A percentile compares a stretch with the other conserved stretches of the same genome.
Evolutionary conservation across 345 rosid genomes (phyloP).

Genomic region (Adansonia digitata): DNA sequence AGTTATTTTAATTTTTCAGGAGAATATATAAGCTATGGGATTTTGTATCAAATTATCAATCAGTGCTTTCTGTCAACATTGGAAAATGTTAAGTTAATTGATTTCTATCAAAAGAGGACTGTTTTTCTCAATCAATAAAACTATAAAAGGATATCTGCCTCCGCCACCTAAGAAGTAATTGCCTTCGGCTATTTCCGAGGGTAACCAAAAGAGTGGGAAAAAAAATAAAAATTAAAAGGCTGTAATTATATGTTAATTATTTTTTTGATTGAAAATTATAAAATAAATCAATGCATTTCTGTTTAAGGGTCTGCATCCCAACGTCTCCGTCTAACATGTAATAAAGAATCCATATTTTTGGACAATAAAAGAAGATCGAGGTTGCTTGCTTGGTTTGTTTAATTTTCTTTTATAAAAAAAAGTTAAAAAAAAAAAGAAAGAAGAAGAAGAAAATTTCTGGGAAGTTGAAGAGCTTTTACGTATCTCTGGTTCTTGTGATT

Average conservation of each 20-base stretch:
- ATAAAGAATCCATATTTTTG: conserved; percentile 16
- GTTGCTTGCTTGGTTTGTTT: neutral
- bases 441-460: conserved; percentile 5
- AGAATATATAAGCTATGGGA: neutral
- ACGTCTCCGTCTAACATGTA: conserved; percentile 16
- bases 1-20: neutral
- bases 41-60: neutral
- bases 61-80: neutral
- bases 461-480: conserved; percentile 32
- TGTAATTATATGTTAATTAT: neutral
- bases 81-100: neutral
- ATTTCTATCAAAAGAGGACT: neutral
- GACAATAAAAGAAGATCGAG: conserved; percentile 7
- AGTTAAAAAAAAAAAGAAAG: too few relatives aligned
- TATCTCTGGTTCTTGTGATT: conserved; percentile 18
- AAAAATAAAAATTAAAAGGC: neutral
- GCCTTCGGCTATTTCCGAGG: conserved; percentile 29
- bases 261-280: neutral
- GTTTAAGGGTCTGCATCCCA: conserved; percentile 8
- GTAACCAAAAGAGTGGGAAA: neutral
- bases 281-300: conserved; percentile 9
- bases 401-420: neutral
- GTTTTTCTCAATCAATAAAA: neutral
- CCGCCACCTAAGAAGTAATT: conserved; percentile 24
- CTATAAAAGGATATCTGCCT: neutral